Evolutionary conservation across 2,329 filamentous ascomycete species (phyloP).

Genomic region (Gliomastix tumulicola): DNA sequence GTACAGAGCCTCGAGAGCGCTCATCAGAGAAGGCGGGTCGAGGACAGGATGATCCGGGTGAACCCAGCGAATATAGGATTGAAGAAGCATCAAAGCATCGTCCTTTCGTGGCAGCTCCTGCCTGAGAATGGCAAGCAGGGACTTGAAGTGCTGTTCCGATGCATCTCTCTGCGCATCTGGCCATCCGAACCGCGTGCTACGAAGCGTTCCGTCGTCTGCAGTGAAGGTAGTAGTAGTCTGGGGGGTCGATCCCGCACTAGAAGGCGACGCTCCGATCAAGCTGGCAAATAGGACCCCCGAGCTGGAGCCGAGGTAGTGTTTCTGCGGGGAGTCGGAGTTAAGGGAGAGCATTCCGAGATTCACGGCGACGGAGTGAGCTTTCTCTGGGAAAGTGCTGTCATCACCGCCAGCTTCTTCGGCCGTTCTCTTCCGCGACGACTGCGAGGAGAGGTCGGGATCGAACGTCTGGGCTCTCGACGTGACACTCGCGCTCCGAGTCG

Average conservation of each 20-base stretch:
- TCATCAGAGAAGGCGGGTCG: slow-evolving; percentile 10
- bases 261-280: slow-evolving; percentile 12
- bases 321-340: slow-evolving; percentile 26
- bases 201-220: neutral
- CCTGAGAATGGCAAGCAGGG: neutral
- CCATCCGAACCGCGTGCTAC: neutral
- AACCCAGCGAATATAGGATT: slow-evolving; percentile 12
- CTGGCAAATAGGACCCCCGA: slow-evolving; percentile 25
- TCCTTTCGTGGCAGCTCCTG: slow-evolving; percentile 11
- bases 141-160: neutral
- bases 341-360: slow-evolving; percentile 27
- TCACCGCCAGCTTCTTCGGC: slow-evolving; percentile 7
- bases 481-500: neutral
- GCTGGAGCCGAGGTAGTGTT: slow-evolving; percentile 27
- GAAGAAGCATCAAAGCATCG: slow-evolving; percentile 10
- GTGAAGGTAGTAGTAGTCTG: no score
- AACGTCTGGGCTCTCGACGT: no score
- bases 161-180: neutral
- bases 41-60: slow-evolving; percentile 13
- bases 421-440: neutral
- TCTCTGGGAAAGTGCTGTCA: slow-evolving; percentile 6
- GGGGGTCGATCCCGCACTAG: slow-evolving; percentile 4
- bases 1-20: slow-evolving; percentile 12
- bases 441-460: no score
- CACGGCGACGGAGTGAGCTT: slow-evolving; percentile 18